A percentile compares a stretch with the other conserved stretches of the same genome.
These are phyloP conservation scores for Neofusicoccum kwambonambiense DNA, from an alignment of 2,329 filamentous ascomycete genomes.

Conservation along the genomic window DNA sequence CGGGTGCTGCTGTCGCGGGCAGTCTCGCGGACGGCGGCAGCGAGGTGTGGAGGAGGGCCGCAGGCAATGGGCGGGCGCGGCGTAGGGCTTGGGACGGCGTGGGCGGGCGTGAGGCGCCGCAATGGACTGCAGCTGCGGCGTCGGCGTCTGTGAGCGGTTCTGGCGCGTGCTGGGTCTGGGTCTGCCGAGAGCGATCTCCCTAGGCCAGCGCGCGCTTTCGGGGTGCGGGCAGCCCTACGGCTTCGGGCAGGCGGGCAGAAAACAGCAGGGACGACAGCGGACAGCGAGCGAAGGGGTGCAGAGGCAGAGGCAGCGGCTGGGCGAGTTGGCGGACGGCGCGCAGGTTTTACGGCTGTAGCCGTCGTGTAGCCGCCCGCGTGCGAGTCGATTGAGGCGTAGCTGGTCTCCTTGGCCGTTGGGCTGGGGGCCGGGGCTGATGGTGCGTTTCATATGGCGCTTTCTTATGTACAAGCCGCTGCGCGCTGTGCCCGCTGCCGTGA, in stretches of 20 bases:
- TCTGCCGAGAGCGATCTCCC: constrained; percentile 8
- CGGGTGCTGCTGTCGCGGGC: not conserved
- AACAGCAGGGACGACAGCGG: not conserved
- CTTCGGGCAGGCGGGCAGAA: not conserved
- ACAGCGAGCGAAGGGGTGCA: constrained; percentile 11
- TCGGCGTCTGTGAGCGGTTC: not conserved
- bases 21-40: not conserved
- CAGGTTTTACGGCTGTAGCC: constrained; percentile 10
- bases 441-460: constrained; percentile 11
- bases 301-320: not conserved
- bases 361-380: constrained; percentile 12
- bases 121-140: not conserved
- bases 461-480: constrained; percentile 2
- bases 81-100: not conserved
- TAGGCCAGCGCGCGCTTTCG: not conserved
- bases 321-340: not conserved
- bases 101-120: not conserved
- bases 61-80: not conserved
- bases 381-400: constrained; percentile 11
- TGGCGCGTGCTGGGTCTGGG: constrained; percentile 13
- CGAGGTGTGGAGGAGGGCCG: not conserved
- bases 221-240: constrained; percentile 3
- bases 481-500: not conserved
- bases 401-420: constrained; percentile 8
- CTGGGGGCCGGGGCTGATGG: not conserved